Evolutionary conservation across 306 rosid genomes (phyloP).

Genomic region (Canavalia ensiformis): DNA sequence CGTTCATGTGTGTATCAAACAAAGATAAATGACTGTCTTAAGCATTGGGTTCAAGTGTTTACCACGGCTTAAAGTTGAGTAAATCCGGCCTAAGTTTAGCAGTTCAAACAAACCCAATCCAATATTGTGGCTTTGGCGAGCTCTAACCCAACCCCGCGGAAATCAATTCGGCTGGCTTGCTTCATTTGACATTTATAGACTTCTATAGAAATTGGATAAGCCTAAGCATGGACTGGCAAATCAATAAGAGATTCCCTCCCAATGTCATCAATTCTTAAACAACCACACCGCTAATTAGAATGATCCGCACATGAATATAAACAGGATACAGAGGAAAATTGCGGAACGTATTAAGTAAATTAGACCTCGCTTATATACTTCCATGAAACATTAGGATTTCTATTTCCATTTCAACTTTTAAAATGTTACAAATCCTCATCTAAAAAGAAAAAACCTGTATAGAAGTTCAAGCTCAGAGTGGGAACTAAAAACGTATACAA

Average conservation of each 20-base stretch:
- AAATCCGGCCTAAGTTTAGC: too few relatives aligned
- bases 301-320: constrained; percentile 4
- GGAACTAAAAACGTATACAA: constrained; percentile 34
- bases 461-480: constrained; percentile 22
- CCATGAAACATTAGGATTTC: constrained; percentile 39
- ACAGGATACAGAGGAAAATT: constrained; percentile 25
- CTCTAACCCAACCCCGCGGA: too few relatives aligned
- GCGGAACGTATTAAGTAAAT: constrained; percentile 22
- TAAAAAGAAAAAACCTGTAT: constrained; percentile 2
- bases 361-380: neutral
- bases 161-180: too few relatives aligned
- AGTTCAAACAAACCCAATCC: neutral
- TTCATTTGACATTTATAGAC: neutral
- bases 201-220: too few relatives aligned
- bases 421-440: constrained; percentile 44
- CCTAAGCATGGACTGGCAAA: too few relatives aligned
- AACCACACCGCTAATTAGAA: neutral
- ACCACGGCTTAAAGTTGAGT: too few relatives aligned
- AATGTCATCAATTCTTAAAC: neutral
- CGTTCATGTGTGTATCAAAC: too few relatives aligned
- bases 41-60: too few relatives aligned
- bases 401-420: constrained; percentile 45
- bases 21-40: too few relatives aligned
- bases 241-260: too few relatives aligned
- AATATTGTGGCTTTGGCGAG: neutral